phyloP scores from a whole-genome alignment of 495 filamentous ascomycete species.

The Pyronema domesticum region DNA sequence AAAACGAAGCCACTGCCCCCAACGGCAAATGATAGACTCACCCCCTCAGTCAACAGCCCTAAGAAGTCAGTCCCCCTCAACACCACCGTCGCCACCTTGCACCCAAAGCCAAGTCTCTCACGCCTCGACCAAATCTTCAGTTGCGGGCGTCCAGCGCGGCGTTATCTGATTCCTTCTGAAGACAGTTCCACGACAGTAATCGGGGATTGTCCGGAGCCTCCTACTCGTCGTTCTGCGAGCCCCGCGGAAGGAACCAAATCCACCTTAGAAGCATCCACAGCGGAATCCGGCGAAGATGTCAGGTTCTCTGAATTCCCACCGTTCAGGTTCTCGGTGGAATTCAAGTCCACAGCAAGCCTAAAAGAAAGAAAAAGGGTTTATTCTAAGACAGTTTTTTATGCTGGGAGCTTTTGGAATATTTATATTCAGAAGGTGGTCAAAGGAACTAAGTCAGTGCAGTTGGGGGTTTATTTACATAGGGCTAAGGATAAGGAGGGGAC shows the following conservation, averaged over 20 bases:
- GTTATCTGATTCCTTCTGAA: conserved; percentile 40
- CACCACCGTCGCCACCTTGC: background rate
- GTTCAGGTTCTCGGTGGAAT: conserved; percentile 42
- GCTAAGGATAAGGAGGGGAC: conserved; percentile 37
- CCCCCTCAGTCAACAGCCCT: too few relatives aligned
- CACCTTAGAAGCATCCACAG: background rate
- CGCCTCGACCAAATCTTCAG: background rate
- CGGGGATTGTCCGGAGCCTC: conserved; percentile 29
- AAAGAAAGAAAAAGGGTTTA: conserved; percentile 46
- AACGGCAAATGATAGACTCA: too few relatives aligned
- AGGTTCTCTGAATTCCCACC: conserved; percentile 39
- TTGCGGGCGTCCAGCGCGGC: conserved; percentile 17
- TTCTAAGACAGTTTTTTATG: conserved; percentile 45
- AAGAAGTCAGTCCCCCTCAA: too few relatives aligned
- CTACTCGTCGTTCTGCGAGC: conserved; percentile 16
- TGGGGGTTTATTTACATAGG: conserved; percentile 43
- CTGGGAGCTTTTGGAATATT: conserved; percentile 42
- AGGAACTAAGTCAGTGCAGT: conserved; percentile 35
- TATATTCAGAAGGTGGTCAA: conserved; percentile 42
- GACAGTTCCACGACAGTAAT: conserved; percentile 40
- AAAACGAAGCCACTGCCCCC: too few relatives aligned
- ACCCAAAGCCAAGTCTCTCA: background rate
- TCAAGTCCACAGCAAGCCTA: conserved; percentile 35
- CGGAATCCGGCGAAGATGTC: conserved; percentile 11
- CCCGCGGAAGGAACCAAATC: conserved; percentile 16